Conservation (phyloP, 2,329 filamentous ascomycete species). For the Blumeriella jaapii region DNA sequence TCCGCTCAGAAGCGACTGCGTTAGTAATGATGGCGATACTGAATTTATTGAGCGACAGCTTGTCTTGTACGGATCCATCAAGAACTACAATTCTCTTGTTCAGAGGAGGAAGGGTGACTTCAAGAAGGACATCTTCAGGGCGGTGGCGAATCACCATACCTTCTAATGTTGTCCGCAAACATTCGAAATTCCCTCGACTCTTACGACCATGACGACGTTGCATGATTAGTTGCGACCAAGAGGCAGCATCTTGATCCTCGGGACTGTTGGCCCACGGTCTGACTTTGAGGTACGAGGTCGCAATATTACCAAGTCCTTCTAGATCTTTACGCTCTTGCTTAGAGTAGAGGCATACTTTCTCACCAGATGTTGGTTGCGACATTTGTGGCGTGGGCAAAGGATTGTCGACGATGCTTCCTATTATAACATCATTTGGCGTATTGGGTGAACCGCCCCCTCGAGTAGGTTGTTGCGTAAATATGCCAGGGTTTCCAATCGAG, state of each 20-base stretch:
- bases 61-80: constrained; percentile 76
- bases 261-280: constrained; percentile 64
- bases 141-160: constrained; percentile 73
- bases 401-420: too few species aligned
- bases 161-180: constrained; percentile 59
- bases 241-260: constrained; percentile 42
- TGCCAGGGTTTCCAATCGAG: too few species aligned
- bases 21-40: constrained; percentile 77
- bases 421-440: too few species aligned
- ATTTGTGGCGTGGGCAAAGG: too few species aligned
- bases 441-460: too few species aligned
- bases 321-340: constrained; percentile 51
- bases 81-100: constrained; percentile 61
- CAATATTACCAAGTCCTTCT: constrained; percentile 52
- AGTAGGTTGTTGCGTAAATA: too few species aligned
- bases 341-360: constrained; percentile 9
- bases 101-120: constrained; percentile 58
- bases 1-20: constrained; percentile 74
- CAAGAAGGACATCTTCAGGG: constrained; percentile 53
- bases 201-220: constrained; percentile 40
- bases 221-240: constrained; percentile 66
- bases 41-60: constrained; percentile 72
- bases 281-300: constrained; percentile 61
- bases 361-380: too few species aligned
- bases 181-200: constrained; percentile 45